Conservation (phyloP, 176 grass and related monocot genomes). For the Lolium rigidum region DNA sequence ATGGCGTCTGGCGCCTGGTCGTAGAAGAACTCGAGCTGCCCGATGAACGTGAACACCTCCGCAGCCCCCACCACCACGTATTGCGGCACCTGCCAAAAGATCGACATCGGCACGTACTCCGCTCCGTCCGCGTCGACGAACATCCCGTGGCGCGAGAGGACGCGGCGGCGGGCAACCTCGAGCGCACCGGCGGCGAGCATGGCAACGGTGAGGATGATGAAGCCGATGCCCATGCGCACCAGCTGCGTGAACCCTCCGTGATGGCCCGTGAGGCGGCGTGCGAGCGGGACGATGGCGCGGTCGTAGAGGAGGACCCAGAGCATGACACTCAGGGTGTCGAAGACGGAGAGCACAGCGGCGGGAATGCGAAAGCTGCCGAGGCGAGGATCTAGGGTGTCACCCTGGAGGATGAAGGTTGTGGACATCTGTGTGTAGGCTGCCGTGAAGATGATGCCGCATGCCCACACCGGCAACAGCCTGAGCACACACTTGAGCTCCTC, state of each 20-base stretch:
- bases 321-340: slow-evolving; percentile 63
- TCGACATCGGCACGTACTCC: slow-evolving; percentile 53
- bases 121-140: no score
- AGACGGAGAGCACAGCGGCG: slow-evolving; percentile 65
- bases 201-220: no score
- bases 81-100: slow-evolving; percentile 85
- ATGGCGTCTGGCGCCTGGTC: slow-evolving; percentile 82
- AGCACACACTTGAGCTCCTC: slow-evolving; percentile 87
- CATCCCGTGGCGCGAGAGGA: no score
- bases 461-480: slow-evolving; percentile 50
- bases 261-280: no score
- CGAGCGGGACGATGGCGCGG: no score
- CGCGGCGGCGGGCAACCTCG: no score
- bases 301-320: slow-evolving; percentile 42
- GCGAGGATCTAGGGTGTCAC: slow-evolving; percentile 56
- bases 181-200: no score
- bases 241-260: no score
- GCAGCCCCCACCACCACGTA: slow-evolving; percentile 69
- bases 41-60: slow-evolving; percentile 78
- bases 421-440: slow-evolving; percentile 55
- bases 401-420: slow-evolving; percentile 66
- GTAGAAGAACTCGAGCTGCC: slow-evolving; percentile 80
- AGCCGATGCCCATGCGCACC: no score
- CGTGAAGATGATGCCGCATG: slow-evolving; percentile 55
- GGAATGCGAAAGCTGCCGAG: slow-evolving; percentile 49